Evolutionary conservation across 75 land plant genomes (phyloP).

Genomic region (Azolla pinnata): DNA sequence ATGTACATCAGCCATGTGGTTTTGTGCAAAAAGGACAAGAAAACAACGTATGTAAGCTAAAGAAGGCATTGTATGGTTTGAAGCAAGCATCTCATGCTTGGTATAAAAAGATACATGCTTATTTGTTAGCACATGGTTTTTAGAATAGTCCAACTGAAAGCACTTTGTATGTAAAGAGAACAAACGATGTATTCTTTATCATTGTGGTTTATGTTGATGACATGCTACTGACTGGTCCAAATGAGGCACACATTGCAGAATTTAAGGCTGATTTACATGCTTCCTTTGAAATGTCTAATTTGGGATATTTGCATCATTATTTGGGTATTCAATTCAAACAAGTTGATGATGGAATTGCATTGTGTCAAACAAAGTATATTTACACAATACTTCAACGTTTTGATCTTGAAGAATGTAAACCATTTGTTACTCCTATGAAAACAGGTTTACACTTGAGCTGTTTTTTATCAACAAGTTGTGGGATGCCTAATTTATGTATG

Average conservation of each 20-base stretch:
- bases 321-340: background rate
- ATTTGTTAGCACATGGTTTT: background rate
- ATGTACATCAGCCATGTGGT: background rate
- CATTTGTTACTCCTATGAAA: background rate
- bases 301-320: background rate
- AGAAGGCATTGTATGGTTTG: background rate
- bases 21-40: background rate
- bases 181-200: background rate
- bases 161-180: too few relatives aligned
- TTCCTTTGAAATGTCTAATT: slow-evolving; percentile 3
- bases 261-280: background rate
- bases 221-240: background rate
- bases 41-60: background rate
- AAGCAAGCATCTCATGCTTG: background rate
- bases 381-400: background rate
- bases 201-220: slow-evolving; percentile 9
- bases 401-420: background rate
- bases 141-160: too few relatives aligned
- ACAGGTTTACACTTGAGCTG: background rate
- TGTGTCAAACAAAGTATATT: too few relatives aligned
- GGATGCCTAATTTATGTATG: slow-evolving; percentile 14
- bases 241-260: background rate
- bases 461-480: too few relatives aligned
- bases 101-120: background rate
- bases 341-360: too few relatives aligned